Base-by-base conservation (phyloP, 2,329 filamentous ascomycete genomes). In the Cercospora berteroae region DNA sequence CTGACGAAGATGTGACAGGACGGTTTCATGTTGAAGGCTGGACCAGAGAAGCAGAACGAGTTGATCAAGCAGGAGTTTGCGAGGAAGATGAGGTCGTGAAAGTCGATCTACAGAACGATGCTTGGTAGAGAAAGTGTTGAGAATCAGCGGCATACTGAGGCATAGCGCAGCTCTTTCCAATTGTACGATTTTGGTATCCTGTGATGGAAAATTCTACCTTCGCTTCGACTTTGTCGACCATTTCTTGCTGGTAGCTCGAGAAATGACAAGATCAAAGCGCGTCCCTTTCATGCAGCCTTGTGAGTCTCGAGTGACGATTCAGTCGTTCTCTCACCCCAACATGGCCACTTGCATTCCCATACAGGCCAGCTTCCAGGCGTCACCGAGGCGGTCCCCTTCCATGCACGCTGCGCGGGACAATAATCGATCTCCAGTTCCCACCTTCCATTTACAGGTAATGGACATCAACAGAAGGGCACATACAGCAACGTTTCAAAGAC, bases 21-120 rank as follows among this genome's bases (percentile, higher is more conserved):
- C 16, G 36, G 48, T 3, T 66, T 66, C 20, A 66, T 66, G 64
- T 31, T 66, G 18, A 66, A 63, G 44, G 59, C 59, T 13, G 64
- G 64, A n/a, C 58, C 64, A 1, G 23, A 56, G 59, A 66, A 62
- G 20, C 59, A 66, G 23, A 66, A 66, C 36, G 64, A 66, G 25
- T 23, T 63, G 6, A 63, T 66, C 29, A 50, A 50, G 16, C 50
- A 56, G 16, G 64, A 65, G 23, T 60, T 29, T 25, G 27, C 31
- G 23, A 59, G 58, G 58, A 61, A 61, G 58, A 52, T 27, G 48
- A 23, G 48, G 18, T 52, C 20, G 16, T 39, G 36, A 39, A n/a
- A 39, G 13, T 39, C 33, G 33, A 36, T 36, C 12, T 36, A 16
- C 33, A 4, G 13, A 3, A 36, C 12, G 33, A 16, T 36, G 13